Percentiles rank a stretch among this genome's conserved stretches.
Conservation (phyloP, 148 eudicot species). For the Amaranthus cruentus region DNA sequence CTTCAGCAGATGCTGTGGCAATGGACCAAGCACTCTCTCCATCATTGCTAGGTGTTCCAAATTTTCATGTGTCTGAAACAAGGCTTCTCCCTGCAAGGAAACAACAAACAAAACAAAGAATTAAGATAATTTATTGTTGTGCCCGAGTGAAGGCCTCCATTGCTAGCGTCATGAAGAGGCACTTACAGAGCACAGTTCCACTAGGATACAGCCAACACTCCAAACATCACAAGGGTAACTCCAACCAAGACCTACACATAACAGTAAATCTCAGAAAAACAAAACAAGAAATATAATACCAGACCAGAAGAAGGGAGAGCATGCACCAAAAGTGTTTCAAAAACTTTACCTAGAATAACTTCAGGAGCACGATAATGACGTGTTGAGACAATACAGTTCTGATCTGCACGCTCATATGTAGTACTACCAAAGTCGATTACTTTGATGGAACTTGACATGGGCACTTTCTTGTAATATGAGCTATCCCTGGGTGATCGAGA, state of each 20-base stretch:
- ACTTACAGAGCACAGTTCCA: slow-evolving; percentile 76
- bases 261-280: not conserved
- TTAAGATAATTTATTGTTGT: not conserved
- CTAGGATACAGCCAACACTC: slow-evolving; percentile 84
- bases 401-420: slow-evolving; percentile 63
- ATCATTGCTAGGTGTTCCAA: slow-evolving; percentile 91
- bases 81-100: slow-evolving; percentile 60
- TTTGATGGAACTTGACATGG: slow-evolving; percentile 86
- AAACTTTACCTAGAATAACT: slow-evolving; percentile 81
- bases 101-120: not conserved
- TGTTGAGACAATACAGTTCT: slow-evolving; percentile 77
- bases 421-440: slow-evolving; percentile 96
- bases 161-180: not conserved
- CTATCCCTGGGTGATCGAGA: no score
- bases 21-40: slow-evolving; percentile 82
- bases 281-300: not conserved
- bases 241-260: slow-evolving; percentile 76
- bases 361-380: slow-evolving; percentile 98
- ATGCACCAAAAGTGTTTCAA: not conserved
- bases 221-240: slow-evolving; percentile 83
- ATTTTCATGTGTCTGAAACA: slow-evolving; percentile 86
- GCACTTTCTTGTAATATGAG: slow-evolving; percentile 22
- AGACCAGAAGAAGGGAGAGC: not conserved
- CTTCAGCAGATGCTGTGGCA: slow-evolving; percentile 63
- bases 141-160: not conserved